Evolutionary conservation across 169 alveolate genomes (phyloP).

Genomic region (Eimeria tenella): DNA sequence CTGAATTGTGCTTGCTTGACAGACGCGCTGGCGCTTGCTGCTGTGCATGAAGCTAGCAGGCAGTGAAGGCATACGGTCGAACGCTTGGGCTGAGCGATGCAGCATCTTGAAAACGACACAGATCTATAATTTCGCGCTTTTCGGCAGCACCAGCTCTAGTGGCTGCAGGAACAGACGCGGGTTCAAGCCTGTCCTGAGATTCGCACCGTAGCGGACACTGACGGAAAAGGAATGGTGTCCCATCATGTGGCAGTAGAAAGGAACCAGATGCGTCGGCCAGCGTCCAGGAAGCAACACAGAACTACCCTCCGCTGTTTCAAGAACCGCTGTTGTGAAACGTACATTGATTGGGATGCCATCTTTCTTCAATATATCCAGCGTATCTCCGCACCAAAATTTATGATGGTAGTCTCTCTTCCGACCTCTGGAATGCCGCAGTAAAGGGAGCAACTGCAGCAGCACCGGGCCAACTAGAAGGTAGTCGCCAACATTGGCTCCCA

Average conservation of each 20-base stretch:
- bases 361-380: conserved; percentile 1
- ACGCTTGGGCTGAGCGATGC: conserved; percentile 52
- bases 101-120: background rate
- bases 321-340: background rate
- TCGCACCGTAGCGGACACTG: background rate
- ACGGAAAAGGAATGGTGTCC: background rate
- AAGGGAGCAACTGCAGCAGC: conserved; percentile 68
- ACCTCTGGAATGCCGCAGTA: background rate
- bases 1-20: background rate
- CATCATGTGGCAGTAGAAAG: background rate
- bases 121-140: background rate
- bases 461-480: conserved; percentile 65
- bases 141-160: background rate
- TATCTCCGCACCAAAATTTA: background rate
- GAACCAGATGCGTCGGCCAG: background rate
- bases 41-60: background rate
- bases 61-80: conserved; percentile 41
- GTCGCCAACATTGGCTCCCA: conserved; percentile 53
- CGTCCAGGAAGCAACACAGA: background rate
- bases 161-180: conserved; percentile 12
- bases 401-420: conserved; percentile 1
- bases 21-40: background rate
- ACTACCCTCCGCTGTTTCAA: background rate
- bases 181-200: background rate
- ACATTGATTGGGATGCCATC: conserved; percentile 65